Evolutionary conservation across 306 rosid species (phyloP).

Genomic region (Vachellia pachyceras): DNA sequence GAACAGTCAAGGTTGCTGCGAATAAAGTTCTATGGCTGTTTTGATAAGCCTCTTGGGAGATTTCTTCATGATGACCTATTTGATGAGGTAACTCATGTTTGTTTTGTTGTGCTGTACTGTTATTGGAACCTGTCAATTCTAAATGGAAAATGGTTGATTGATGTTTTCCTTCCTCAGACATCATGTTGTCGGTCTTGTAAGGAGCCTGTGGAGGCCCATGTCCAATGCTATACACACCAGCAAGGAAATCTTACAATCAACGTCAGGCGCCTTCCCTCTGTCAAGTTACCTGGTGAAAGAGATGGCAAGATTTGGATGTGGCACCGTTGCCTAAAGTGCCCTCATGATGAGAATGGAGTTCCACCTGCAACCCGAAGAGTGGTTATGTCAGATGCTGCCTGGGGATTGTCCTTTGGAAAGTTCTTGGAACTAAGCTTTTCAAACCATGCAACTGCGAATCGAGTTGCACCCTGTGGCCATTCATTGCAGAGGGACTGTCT

Average conservation of each 20-base stretch:
- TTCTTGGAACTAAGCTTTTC: conserved; percentile 99
- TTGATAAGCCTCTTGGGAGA: conserved; percentile 97
- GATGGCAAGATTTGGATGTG: conserved; percentile 99
- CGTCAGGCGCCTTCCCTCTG: conserved; percentile 77
- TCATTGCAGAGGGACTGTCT: conserved; percentile 98
- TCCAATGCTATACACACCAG: conserved; percentile 82
- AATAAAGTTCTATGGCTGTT: conserved; percentile 87
- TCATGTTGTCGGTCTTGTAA: conserved; percentile 78
- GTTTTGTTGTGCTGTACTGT: background rate
- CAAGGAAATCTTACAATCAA: conserved; percentile 97
- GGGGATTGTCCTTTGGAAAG: conserved; percentile 99
- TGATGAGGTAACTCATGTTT: conserved; percentile 61
- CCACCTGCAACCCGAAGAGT: conserved; percentile 98
- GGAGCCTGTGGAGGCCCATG: conserved; percentile 80
- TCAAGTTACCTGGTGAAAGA: conserved; percentile 84
- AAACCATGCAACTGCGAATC: conserved; percentile 98
- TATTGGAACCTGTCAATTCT: conserved; percentile 21
- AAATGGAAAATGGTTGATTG: conserved; percentile 33
- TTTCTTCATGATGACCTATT: conserved; percentile 88
- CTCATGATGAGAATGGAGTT: conserved; percentile 76
- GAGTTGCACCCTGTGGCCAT: conserved; percentile 96
- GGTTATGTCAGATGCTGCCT: conserved; percentile 98
- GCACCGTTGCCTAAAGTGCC: conserved; percentile 95
- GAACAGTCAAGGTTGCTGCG: conserved; percentile 90
- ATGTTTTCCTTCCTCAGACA: conserved; percentile 50